Conservation (phyloP, 1,284 basidiomycete species). For the Sphaerobolus stellatus region DNA sequence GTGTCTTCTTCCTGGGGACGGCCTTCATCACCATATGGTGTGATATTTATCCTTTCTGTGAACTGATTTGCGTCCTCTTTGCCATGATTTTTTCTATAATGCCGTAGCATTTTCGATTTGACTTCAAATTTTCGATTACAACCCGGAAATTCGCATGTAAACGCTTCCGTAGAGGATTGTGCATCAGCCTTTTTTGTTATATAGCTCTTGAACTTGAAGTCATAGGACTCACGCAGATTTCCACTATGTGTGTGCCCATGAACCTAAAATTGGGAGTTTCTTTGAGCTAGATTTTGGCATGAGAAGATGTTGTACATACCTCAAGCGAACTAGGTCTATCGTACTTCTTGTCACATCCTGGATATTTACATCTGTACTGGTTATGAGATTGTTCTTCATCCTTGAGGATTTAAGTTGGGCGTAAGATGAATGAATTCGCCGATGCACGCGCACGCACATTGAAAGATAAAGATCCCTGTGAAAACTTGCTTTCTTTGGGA, state of each 20-base stretch:
- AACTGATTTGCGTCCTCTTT: too few species aligned
- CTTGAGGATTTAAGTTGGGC: conserved; percentile 11
- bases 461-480: conserved; percentile 23
- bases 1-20: too few species aligned
- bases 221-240: conserved; percentile 3
- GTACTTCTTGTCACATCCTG: conserved; percentile 7
- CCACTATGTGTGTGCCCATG: conserved; percentile 8
- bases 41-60: too few species aligned
- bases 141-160: too few species aligned
- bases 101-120: too few species aligned
- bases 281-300: not conserved
- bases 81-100: too few species aligned
- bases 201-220: too few species aligned
- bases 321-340: conserved; percentile 13
- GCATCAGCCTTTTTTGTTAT: too few species aligned
- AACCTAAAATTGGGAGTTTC: conserved; percentile 1
- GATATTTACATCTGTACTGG: conserved; percentile 1
- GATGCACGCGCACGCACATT: conserved; percentile 9
- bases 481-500: conserved; percentile 60
- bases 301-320: not conserved
- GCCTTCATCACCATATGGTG: too few species aligned
- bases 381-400: conserved; percentile 14
- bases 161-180: too few species aligned
- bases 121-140: too few species aligned
- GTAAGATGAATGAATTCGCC: conserved; percentile 5